phyloP scores from a whole-genome alignment of 2,329 filamentous ascomycete genomes.

The Ophiostoma sp. region DNA sequence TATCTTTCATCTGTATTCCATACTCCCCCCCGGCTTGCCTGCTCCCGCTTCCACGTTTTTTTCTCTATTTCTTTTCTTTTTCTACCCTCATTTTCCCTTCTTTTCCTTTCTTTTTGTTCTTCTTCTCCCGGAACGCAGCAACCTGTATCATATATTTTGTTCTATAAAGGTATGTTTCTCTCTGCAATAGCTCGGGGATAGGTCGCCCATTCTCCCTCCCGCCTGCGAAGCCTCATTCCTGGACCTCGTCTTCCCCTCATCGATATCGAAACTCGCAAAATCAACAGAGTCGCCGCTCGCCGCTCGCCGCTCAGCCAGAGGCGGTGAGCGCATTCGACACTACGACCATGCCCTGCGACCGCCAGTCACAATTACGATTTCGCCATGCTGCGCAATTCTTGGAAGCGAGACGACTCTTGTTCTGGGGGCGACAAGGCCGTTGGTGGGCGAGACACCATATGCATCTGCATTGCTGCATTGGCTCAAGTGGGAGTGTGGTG shows the following conservation, averaged over 20 bases:
- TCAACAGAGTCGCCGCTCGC: neutral
- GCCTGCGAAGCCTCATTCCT: neutral
- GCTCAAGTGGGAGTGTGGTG: neutral
- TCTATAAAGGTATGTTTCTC: slow-evolving; percentile 26
- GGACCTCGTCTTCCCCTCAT: neutral
- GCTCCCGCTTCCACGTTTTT: neutral
- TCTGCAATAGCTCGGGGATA: neutral
- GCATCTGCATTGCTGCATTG: neutral
- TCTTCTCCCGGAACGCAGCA: slow-evolving; percentile 17
- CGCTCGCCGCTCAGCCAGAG: neutral
- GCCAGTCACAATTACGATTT: neutral
- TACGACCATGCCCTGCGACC: neutral
- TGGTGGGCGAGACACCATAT: slow-evolving; percentile 7
- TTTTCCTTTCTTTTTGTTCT: neutral
- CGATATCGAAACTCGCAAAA: neutral
- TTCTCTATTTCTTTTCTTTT: neutral
- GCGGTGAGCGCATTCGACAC: neutral
- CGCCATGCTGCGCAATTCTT: neutral
- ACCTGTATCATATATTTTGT: slow-evolving; percentile 27
- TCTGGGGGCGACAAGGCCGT: neutral
- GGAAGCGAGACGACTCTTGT: neutral
- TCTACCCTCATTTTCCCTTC: neutral
- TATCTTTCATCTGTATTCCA: slow-evolving; percentile 10
- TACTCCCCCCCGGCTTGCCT: neutral
- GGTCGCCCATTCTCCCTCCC: neutral